Evolutionary conservation across 805 yeast species (phyloP).

Genomic region (Candida coquimbonensis): DNA sequence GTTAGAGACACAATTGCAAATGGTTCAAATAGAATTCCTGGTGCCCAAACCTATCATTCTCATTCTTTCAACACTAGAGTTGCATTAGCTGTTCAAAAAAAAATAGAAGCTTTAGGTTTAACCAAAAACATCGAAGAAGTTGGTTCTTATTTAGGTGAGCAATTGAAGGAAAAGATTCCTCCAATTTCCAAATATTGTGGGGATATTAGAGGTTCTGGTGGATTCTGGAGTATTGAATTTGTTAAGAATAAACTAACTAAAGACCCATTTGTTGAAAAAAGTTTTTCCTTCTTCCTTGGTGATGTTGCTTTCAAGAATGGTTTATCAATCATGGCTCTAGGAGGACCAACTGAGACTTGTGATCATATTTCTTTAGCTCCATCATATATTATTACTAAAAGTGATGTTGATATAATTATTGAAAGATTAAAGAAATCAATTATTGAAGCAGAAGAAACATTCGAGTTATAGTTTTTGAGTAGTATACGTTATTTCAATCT

Average conservation of each 20-base stretch:
- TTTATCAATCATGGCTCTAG: slow-evolving; percentile 29
- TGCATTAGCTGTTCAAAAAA: slow-evolving; percentile 35
- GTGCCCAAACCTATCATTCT: slow-evolving; percentile 39
- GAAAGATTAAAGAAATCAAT: slow-evolving; percentile 10
- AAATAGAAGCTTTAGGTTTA: slow-evolving; percentile 25
- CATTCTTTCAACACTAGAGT: slow-evolving; percentile 35
- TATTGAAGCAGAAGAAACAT: neutral
- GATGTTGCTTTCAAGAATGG: slow-evolving; percentile 30
- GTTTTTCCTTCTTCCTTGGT: slow-evolving; percentile 22
- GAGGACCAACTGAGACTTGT: slow-evolving; percentile 31
- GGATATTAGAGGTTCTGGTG: slow-evolving; percentile 43
- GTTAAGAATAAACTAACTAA: slow-evolving; percentile 37
- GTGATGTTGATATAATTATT: slow-evolving; percentile 29
- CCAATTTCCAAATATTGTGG: slow-evolving; percentile 28
- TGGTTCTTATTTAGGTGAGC: slow-evolving; percentile 35
- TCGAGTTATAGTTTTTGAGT: no score
- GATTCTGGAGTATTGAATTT: slow-evolving; percentile 42
- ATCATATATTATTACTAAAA: slow-evolving; percentile 29
- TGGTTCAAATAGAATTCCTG: slow-evolving; percentile 17
- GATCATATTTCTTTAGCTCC: slow-evolving; percentile 37
- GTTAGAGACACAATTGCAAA: slow-evolving; percentile 13
- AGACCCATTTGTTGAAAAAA: slow-evolving; percentile 29
- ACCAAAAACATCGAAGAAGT: slow-evolving; percentile 30
- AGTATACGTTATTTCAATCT: no score
- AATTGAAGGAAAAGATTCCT: slow-evolving; percentile 20